A percentile compares a stretch with the other conserved stretches of the same genome.
Evolutionary conservation across 208 protist species (phyloP).

Genomic region (Trypanosoma brucei): DNA sequence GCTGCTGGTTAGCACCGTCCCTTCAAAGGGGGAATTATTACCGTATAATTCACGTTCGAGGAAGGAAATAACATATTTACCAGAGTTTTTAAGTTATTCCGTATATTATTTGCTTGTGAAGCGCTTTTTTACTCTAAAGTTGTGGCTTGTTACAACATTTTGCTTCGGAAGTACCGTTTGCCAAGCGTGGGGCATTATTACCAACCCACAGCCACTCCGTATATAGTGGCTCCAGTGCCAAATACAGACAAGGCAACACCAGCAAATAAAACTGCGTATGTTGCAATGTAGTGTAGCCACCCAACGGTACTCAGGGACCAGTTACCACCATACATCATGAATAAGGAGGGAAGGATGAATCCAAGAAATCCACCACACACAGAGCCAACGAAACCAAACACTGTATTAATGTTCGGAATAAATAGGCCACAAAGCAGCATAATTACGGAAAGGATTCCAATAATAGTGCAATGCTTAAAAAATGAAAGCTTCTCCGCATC

Average conservation of each 20-base stretch:
- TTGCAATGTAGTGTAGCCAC: conserved; percentile 44
- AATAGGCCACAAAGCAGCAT: conserved; percentile 72
- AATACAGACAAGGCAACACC: conserved; percentile 61
- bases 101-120: too few species aligned
- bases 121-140: not conserved
- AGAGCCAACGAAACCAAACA: conserved; percentile 69
- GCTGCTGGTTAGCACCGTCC: too few species aligned
- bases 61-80: too few species aligned
- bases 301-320: conserved; percentile 48
- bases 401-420: conserved; percentile 69
- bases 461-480: conserved; percentile 49
- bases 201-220: conserved; percentile 9
- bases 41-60: too few species aligned
- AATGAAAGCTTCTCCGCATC: conserved; percentile 43
- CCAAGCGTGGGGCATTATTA: not conserved
- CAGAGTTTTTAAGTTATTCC: too few species aligned
- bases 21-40: too few species aligned
- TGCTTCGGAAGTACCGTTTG: too few species aligned
- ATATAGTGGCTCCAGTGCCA: conserved; percentile 60
- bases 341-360: conserved; percentile 77
- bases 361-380: conserved; percentile 64
- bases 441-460: conserved; percentile 27
- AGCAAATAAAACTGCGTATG: conserved; percentile 38
- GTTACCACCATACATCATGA: conserved; percentile 63
- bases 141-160: too few species aligned